Evolutionary conservation across 495 filamentous ascomycete species (phyloP).

Genomic region (Rusavskia elegans): DNA sequence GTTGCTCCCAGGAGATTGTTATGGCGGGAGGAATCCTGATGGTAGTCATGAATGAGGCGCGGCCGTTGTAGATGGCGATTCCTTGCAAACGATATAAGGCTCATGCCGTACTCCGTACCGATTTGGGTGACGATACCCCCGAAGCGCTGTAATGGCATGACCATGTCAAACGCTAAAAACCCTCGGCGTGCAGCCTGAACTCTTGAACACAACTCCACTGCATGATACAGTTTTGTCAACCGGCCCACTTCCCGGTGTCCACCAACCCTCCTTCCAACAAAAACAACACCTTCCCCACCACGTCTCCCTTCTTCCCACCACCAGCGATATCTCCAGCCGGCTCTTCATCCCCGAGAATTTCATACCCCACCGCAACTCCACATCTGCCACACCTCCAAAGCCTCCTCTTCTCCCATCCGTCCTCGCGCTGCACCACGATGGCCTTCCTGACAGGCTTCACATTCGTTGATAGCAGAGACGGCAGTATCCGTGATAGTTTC

Average conservation of each 20-base stretch:
- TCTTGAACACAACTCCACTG: too few relatives aligned
- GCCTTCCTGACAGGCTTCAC: conserved; percentile 25
- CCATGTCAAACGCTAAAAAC: too few relatives aligned
- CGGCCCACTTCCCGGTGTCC: conserved; percentile 29
- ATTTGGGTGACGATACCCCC: conserved; percentile 11
- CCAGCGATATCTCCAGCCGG: conserved; percentile 13
- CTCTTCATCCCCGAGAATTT: conserved; percentile 13
- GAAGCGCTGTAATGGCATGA: too few relatives aligned
- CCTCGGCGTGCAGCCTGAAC: too few relatives aligned
- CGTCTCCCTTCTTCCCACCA: conserved; percentile 8
- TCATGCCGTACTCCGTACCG: conserved; percentile 7
- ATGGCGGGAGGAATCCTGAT: conserved; percentile 9
- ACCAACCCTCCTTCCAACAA: conserved; percentile 39
- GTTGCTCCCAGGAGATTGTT: too few relatives aligned
- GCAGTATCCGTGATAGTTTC: neutral
- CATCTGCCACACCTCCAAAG: conserved; percentile 48
- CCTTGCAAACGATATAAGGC: neutral
- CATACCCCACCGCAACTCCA: conserved; percentile 46
- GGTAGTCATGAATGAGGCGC: neutral
- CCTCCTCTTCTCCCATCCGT: conserved; percentile 60
- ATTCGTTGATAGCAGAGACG: conserved; percentile 1
- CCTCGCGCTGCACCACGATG: conserved; percentile 41
- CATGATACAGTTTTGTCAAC: conserved; percentile 3
- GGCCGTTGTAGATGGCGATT: neutral
- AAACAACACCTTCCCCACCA: conserved; percentile 36